Base-by-base conservation (phyloP, 495 filamentous ascomycete genomes). In the Podospora australis region DNA sequence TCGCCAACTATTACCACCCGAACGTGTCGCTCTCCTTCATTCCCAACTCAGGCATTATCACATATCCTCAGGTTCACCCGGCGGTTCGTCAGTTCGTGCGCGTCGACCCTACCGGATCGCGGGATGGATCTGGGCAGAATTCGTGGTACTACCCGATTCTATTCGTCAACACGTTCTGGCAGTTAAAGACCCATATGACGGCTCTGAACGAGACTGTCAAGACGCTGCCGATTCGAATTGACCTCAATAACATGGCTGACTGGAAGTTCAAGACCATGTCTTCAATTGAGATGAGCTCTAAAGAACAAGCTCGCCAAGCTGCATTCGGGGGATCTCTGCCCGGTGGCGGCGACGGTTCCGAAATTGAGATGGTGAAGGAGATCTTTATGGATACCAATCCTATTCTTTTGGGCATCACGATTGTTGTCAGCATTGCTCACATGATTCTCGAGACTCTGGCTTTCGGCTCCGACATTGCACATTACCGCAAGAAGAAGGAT, bases 401-500 rank as follows among this genome's bases (percentile, higher is more conserved):
- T 24, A 95, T 86, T 55, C 84, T 98, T 25, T 78, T 98, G 22
- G 79, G 75, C 17, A 85, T 91, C 17, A 98, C 92, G 0, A 81
- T 78, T 38, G 65, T 92, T 4, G 92, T 96, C 51, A 87, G 78
- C 50, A 78, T 98, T 42, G 72, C 94, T 39, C 92, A 98, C 69
- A 92, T 94, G 78, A 66, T 98, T 39, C 95, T 98, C 54, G 92
- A 98, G 66, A 88, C 84, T 56, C 80, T 98, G 14, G 94, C 92
- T 5, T 98, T 98, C 73, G 96, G 96, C 55, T 95, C 84, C 64
- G 92, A 98, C 63, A 95, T 98, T 59, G 81, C 88, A 21, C 92
- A 98, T 68, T 98, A 91, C 79, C 87, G 88, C 57, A 96, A 97
- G 71, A 98, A 98, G 87, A 98, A 98, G 72, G 94, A 97, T 72